These are phyloP conservation scores for Babjeviella inositovora DNA, from an alignment of 805 yeast species.

Conservation along the genomic window DNA sequence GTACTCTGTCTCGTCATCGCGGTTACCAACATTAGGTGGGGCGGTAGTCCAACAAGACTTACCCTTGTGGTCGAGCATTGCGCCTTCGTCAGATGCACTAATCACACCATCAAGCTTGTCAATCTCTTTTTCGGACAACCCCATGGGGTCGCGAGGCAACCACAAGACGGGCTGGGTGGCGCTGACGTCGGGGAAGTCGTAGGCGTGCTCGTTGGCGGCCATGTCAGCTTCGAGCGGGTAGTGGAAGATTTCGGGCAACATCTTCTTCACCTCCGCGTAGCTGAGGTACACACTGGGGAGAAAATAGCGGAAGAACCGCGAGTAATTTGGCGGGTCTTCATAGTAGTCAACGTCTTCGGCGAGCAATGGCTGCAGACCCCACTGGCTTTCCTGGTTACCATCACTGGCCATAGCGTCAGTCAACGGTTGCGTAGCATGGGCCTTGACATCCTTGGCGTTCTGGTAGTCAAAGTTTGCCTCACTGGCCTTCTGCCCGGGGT, in stretches of 20 bases:
- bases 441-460: conserved; percentile 7
- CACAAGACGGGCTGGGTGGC: conserved; percentile 66
- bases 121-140: conserved; percentile 51
- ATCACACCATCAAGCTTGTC: conserved; percentile 37
- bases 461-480: conserved; percentile 2
- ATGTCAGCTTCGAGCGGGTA: conserved; percentile 25
- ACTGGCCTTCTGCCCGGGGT: conserved; percentile 3
- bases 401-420: no score
- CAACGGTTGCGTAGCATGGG: no score
- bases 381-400: no score
- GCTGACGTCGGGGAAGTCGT: conserved; percentile 58
- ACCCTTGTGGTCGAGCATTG: conserved; percentile 37
- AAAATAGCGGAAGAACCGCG: conserved; percentile 25
- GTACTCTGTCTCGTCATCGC: no score
- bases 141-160: conserved; percentile 86
- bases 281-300: conserved; percentile 37
- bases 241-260: conserved; percentile 44
- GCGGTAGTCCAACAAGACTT: conserved; percentile 27
- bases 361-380: no score
- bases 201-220: conserved; percentile 44
- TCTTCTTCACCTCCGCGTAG: conserved; percentile 26
- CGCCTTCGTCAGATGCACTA: conserved; percentile 50
- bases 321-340: background rate
- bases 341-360: conserved; percentile 49
- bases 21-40: no score